These are phyloP conservation scores for Entomophthora muscae DNA, from an alignment of 371 early-diverging fungal species.

Conservation along the genomic window DNA sequence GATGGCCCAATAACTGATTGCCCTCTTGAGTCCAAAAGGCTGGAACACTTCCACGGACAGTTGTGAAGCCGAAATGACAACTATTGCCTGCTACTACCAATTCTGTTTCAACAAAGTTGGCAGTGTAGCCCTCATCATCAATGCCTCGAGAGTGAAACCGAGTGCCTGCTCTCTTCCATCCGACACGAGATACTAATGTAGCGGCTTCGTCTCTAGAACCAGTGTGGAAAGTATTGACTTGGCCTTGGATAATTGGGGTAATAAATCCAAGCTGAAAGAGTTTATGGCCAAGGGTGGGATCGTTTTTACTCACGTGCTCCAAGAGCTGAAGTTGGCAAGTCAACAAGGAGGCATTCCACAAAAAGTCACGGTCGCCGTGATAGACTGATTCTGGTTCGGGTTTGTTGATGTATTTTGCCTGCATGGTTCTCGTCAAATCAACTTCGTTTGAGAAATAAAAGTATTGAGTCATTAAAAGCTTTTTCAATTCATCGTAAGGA, in stretches of 20 bases:
- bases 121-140: conserved; percentile 90
- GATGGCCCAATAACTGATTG: conserved; percentile 60
- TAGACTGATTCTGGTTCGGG: conserved; percentile 8
- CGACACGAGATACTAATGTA: conserved; percentile 71
- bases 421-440: conserved; percentile 50
- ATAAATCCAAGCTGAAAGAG: conserved; percentile 53
- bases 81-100: conserved; percentile 39
- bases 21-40: conserved; percentile 94
- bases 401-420: conserved; percentile 25
- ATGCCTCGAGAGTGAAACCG: conserved; percentile 92
- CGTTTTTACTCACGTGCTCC: conserved; percentile 27
- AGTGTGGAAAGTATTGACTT: conserved; percentile 28
- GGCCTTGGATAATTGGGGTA: conserved; percentile 47
- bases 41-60: conserved; percentile 89
- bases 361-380: conserved; percentile 47
- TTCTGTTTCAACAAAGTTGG: conserved; percentile 96
- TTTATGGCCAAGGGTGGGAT: conserved; percentile 31
- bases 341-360: conserved; percentile 80
- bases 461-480: conserved; percentile 43
- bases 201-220: conserved; percentile 21
- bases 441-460: conserved; percentile 62
- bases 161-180: conserved; percentile 80
- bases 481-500: conserved; percentile 37
- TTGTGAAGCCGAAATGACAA: conserved; percentile 46
- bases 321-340: conserved; percentile 56